phyloP scores from a whole-genome alignment of 371 early-diverging fungal species.

The Mucor velutinosus region DNA sequence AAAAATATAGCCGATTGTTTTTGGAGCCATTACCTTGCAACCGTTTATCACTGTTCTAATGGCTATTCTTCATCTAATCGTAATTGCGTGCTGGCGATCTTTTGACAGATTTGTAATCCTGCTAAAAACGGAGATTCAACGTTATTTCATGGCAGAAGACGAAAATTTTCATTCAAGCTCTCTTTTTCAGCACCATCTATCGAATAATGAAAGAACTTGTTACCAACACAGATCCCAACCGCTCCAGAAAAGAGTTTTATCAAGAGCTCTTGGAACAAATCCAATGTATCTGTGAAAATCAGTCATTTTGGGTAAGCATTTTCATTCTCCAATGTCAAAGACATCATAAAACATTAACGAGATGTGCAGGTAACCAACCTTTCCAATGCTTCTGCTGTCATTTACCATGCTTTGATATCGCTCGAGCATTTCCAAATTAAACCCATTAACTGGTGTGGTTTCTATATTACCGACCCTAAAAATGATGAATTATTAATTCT shows the following conservation, averaged over 20 bases:
- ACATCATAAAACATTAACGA: neutral
- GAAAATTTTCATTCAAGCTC: neutral
- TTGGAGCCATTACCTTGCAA: neutral
- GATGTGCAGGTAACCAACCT: conserved; percentile 65
- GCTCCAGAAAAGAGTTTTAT: conserved; percentile 59
- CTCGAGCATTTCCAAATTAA: conserved; percentile 61
- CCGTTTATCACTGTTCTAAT: neutral
- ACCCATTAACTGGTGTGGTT: conserved; percentile 93
- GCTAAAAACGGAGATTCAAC: neutral
- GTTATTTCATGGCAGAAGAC: neutral
- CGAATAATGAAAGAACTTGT: conserved; percentile 34
- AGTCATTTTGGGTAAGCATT: conserved; percentile 57
- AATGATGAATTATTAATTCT: conserved; percentile 58
- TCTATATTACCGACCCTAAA: conserved; percentile 72
- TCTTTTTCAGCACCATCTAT: neutral
- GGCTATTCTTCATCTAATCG: no score
- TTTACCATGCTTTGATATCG: conserved; percentile 74
- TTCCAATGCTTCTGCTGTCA: conserved; percentile 79
- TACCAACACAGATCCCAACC: conserved; percentile 33
- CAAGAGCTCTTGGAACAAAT: conserved; percentile 50
- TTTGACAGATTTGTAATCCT: no score
- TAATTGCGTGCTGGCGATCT: no score
- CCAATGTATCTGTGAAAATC: conserved; percentile 52
- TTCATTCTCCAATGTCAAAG: no score
- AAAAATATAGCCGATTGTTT: neutral